Conservation (phyloP, 495 filamentous ascomycete genomes). For the Xylaria longipes region DNA sequence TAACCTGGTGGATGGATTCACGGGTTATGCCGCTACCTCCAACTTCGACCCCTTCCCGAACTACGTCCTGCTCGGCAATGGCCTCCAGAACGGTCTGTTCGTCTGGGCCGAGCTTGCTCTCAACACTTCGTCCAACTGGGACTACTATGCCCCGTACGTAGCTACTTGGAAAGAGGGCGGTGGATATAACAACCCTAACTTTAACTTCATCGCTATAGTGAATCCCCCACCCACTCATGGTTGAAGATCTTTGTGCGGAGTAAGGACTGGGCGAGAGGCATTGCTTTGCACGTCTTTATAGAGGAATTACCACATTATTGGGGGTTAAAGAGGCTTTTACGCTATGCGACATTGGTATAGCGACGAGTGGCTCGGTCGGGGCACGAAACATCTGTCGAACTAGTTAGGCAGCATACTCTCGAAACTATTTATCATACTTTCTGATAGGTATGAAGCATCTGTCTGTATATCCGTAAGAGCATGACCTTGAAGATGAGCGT, state of each 20-base stretch:
- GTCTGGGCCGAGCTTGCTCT: slow-evolving; percentile 66
- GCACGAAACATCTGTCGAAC: not conserved
- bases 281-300: not conserved
- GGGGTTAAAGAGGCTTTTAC: not conserved
- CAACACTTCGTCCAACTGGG: slow-evolving; percentile 52
- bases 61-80: slow-evolving; percentile 55
- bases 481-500: too few species aligned
- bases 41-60: slow-evolving; percentile 50
- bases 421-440: too few species aligned
- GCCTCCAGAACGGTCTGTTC: slow-evolving; percentile 57
- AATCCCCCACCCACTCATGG: slow-evolving; percentile 37
- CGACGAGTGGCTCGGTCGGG: not conserved
- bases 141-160: slow-evolving; percentile 43
- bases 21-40: slow-evolving; percentile 42
- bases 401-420: not conserved
- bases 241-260: not conserved
- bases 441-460: too few species aligned
- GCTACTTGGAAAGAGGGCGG: slow-evolving; percentile 42
- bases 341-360: not conserved
- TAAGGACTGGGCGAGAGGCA: not conserved
- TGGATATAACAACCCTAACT: slow-evolving; percentile 39
- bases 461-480: too few species aligned
- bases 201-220: slow-evolving; percentile 33
- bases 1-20: slow-evolving; percentile 51
- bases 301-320: not conserved